phyloP scores from a whole-genome alignment of 768 basidiomycete genomes.

The Mycena indigotica region DNA sequence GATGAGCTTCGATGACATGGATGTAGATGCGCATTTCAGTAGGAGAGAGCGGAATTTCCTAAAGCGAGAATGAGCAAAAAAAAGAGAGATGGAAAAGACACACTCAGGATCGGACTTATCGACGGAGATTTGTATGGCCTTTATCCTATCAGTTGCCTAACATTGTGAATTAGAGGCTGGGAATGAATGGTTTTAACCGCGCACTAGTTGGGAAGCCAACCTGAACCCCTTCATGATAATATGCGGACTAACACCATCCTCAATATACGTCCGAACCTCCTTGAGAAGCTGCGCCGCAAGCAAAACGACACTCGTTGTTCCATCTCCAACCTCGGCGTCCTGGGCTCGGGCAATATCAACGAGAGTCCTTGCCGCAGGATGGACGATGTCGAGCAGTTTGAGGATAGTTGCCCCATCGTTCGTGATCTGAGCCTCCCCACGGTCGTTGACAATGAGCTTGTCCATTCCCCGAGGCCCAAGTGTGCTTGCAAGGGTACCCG shows the following conservation, averaged over 20 bases:
- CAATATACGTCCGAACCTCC: slow-evolving; percentile 87
- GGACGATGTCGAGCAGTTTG: slow-evolving; percentile 95
- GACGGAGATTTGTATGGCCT: slow-evolving; percentile 85
- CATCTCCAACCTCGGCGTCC: slow-evolving; percentile 98
- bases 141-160: slow-evolving; percentile 84
- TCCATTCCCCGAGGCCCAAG: slow-evolving; percentile 99
- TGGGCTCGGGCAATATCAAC: slow-evolving; percentile 98
- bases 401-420: slow-evolving; percentile 99
- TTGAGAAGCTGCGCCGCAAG: slow-evolving; percentile 93
- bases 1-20: slow-evolving; percentile 99
- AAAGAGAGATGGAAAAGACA: slow-evolving; percentile 30
- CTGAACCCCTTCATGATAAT: slow-evolving; percentile 97
- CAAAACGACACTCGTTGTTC: slow-evolving; percentile 94
- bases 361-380: slow-evolving; percentile 96
- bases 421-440: slow-evolving; percentile 97
- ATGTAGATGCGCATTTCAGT: slow-evolving; percentile 95
- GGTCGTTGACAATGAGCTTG: slow-evolving; percentile 91
- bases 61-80: slow-evolving; percentile 21
- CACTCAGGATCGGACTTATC: slow-evolving; percentile 91
- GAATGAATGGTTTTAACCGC: slow-evolving; percentile 28
- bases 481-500: slow-evolving; percentile 89
- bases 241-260: slow-evolving; percentile 96
- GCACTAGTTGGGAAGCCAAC: slow-evolving; percentile 81
- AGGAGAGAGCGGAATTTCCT: slow-evolving; percentile 94
- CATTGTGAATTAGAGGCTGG: slow-evolving; percentile 14